A percentile compares a stretch with the other conserved stretches of the same genome.
Conservation (phyloP, 2,329 filamentous ascomycete genomes). For the Ascochyta koolunga region DNA sequence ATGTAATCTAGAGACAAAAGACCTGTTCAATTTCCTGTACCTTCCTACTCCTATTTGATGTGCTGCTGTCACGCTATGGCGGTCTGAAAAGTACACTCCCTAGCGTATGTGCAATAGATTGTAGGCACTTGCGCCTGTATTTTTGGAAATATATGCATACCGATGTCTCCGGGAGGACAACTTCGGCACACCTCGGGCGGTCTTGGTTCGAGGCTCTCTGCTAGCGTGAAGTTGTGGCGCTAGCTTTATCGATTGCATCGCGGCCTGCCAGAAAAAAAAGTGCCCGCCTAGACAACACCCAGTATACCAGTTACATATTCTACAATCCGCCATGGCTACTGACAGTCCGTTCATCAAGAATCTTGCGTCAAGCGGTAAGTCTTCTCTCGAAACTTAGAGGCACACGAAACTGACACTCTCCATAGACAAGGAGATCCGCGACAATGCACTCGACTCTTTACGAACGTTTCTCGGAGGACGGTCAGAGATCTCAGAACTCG, state of each 20-base stretch:
- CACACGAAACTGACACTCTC: conserved; percentile 14
- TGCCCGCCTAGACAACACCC: conserved; percentile 3
- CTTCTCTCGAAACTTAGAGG: not conserved
- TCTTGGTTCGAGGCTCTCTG: not conserved
- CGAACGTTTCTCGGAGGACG: conserved; percentile 75
- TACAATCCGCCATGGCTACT: conserved; percentile 4
- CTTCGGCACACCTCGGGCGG: not conserved
- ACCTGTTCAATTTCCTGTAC: too few species aligned
- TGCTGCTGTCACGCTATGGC: too few species aligned
- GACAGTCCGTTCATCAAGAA: conserved; percentile 78
- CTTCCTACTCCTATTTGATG: too few species aligned
- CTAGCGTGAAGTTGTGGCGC: not conserved
- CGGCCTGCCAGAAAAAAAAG: conserved; percentile 19
- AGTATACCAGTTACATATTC: not conserved
- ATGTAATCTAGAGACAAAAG: too few species aligned
- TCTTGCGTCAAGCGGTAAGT: conserved; percentile 80
- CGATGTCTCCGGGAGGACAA: not conserved
- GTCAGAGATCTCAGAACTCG: conserved; percentile 66
- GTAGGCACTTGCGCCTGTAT: too few species aligned
- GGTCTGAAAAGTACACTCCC: too few species aligned
- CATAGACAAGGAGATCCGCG: conserved; percentile 77
- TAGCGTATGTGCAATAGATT: too few species aligned
- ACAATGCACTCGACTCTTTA: conserved; percentile 77
- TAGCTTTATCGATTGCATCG: conserved; percentile 15
- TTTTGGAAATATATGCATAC: too few species aligned